Percentiles rank a stretch among this genome's conserved stretches.
These are phyloP conservation scores for Pleurotus djamor DNA, from an alignment of 768 basidiomycete genomes.

Conservation along the genomic window DNA sequence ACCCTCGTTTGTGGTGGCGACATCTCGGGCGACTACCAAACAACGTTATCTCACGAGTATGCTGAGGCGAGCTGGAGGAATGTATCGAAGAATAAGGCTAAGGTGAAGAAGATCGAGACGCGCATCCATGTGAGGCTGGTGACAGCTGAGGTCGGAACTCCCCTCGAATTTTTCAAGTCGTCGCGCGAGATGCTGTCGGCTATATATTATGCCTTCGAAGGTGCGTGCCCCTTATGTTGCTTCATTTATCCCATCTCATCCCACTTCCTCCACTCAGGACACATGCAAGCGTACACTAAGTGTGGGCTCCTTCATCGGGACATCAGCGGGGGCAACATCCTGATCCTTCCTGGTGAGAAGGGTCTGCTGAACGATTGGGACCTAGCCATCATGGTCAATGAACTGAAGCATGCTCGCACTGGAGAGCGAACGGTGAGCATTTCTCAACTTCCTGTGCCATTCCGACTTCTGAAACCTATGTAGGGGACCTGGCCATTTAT, in stretches of 20 bases:
- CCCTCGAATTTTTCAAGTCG: not conserved
- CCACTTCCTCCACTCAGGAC: not conserved
- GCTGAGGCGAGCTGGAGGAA: too few relatives aligned
- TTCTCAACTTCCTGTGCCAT: too few relatives aligned
- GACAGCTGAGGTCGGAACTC: not conserved
- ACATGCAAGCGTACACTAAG: constrained; percentile 4
- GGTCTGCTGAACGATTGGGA: constrained; percentile 10
- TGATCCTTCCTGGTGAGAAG: not conserved
- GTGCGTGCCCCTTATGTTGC: too few relatives aligned
- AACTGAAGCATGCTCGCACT: not conserved
- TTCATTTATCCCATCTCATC: not conserved
- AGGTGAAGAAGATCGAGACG: not conserved
- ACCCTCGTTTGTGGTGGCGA: constrained; percentile 25
- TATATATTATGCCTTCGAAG: not conserved
- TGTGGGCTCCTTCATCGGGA: constrained; percentile 7
- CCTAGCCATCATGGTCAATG: not conserved
- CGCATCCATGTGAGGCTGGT: not conserved
- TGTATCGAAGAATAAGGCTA: not conserved
- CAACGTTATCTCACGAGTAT: not conserved
- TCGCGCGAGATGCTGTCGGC: not conserved
- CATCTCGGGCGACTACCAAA: constrained; percentile 8
- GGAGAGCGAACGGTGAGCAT: constrained; percentile 5
- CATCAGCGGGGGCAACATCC: constrained; percentile 9
- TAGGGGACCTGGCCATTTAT: constrained; percentile 33
- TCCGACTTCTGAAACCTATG: too few relatives aligned